A percentile compares a stretch with the other conserved stretches of the same genome.
These are phyloP conservation scores for Lepraria neglecta DNA, from an alignment of 495 filamentous ascomycete species.

Conservation along the genomic window DNA sequence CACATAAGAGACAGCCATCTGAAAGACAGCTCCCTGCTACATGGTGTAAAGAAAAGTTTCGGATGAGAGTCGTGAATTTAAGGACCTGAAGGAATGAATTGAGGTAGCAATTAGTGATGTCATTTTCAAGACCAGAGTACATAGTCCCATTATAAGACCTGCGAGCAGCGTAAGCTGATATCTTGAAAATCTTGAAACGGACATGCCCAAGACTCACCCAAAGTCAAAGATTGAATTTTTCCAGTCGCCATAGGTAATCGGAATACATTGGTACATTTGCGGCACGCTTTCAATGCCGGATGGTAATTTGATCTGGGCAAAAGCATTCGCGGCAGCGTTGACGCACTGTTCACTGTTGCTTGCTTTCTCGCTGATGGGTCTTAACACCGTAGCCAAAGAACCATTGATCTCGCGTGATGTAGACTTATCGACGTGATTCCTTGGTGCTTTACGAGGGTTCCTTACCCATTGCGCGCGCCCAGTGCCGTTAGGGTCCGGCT, in stretches of 20 bases:
- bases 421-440: conserved; percentile 81
- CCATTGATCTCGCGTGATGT: conserved; percentile 45
- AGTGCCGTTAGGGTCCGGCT: conserved; percentile 51
- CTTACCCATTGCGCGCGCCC: conserved; percentile 54
- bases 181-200: background rate
- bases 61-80: conserved; percentile 78
- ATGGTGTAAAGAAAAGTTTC: conserved; percentile 88
- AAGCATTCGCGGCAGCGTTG: background rate
- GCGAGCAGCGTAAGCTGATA: background rate
- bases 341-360: conserved; percentile 20
- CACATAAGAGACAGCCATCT: conserved; percentile 83
- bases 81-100: conserved; percentile 89
- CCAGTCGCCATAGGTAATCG: conserved; percentile 48
- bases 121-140: conserved; percentile 89
- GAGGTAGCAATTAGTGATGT: conserved; percentile 92
- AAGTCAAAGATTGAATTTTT: conserved; percentile 99
- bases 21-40: conserved; percentile 73
- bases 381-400: conserved; percentile 61
- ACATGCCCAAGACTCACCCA: conserved; percentile 47
- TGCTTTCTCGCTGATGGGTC: conserved; percentile 87
- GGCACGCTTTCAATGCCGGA: conserved; percentile 91
- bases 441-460: conserved; percentile 63
- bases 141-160: conserved; percentile 88
- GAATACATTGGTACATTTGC: conserved; percentile 7
- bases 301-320: conserved; percentile 40